phyloP scores from a whole-genome alignment of 2,329 filamentous ascomycete species.

The Ambrosiella cleistominuta region DNA sequence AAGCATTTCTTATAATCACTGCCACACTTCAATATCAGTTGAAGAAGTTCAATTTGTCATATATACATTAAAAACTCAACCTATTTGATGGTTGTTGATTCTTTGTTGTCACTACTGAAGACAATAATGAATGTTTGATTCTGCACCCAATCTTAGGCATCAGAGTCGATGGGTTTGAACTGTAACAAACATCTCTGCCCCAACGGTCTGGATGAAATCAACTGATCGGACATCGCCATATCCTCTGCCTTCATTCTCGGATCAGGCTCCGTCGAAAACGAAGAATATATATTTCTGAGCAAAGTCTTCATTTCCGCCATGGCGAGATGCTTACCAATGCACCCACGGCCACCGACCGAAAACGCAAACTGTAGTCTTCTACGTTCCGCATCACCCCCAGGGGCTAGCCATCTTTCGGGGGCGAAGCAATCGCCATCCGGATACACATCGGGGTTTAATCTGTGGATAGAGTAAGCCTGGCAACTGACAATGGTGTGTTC shows the following conservation, averaged over 20 bases:
- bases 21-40: too few relatives aligned
- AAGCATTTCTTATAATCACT: too few relatives aligned
- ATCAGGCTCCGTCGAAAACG: slow-evolving; percentile 38
- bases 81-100: too few relatives aligned
- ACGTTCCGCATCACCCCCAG: slow-evolving; percentile 54
- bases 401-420: slow-evolving; percentile 68
- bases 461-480: slow-evolving; percentile 43
- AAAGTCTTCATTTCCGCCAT: slow-evolving; percentile 51
- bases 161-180: slow-evolving; percentile 23
- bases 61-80: too few relatives aligned
- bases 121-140: neutral
- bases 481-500: slow-evolving; percentile 39
- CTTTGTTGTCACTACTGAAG: too few relatives aligned
- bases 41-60: too few relatives aligned
- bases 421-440: slow-evolving; percentile 59
- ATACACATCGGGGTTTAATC: slow-evolving; percentile 49
- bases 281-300: slow-evolving; percentile 43
- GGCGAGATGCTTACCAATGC: slow-evolving; percentile 48
- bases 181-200: slow-evolving; percentile 40
- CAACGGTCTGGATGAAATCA: slow-evolving; percentile 46
- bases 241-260: slow-evolving; percentile 32
- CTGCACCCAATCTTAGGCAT: neutral
- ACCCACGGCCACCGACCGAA: slow-evolving; percentile 46
- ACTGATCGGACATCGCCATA: slow-evolving; percentile 50
- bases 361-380: slow-evolving; percentile 48